Conservation (phyloP, 768 basidiomycete genomes). For the Agrocybe praecox region DNA sequence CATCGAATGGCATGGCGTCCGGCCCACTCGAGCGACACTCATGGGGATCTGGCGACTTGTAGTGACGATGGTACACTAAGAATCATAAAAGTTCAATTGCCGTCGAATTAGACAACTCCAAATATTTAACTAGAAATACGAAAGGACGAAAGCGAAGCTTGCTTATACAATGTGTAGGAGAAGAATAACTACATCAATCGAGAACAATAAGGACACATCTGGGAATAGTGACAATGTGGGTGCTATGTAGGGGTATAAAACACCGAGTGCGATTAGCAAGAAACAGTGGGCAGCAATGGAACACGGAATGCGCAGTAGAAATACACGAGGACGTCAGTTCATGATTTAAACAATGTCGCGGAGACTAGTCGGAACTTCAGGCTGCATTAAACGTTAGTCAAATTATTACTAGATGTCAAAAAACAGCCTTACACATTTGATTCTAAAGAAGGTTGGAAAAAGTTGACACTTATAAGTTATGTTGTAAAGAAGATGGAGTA, state of each 20-base stretch:
- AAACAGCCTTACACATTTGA: constrained; percentile 78
- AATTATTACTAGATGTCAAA: constrained; percentile 10
- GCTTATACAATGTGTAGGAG: constrained; percentile 72
- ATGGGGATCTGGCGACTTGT: constrained; percentile 74
- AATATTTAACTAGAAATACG: constrained; percentile 39
- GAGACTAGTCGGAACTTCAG: constrained; percentile 89
- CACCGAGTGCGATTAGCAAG: constrained; percentile 54
- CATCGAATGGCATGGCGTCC: constrained; percentile 84
- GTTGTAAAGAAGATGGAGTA: neutral
- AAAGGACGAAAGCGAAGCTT: constrained; percentile 38
- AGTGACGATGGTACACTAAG: constrained; percentile 93
- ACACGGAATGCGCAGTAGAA: constrained; percentile 61
- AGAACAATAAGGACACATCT: constrained; percentile 69
- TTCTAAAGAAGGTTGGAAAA: too few relatives aligned
- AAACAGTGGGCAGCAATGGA: constrained; percentile 39
- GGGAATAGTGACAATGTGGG: constrained; percentile 30
- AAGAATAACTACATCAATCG: constrained; percentile 42
- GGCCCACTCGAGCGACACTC: constrained; percentile 22
- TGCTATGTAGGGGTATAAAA: constrained; percentile 73
- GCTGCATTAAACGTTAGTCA: constrained; percentile 47
- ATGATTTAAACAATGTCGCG: constrained; percentile 81
- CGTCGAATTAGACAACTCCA: constrained; percentile 50
- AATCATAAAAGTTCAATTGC: constrained; percentile 63
- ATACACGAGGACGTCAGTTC: constrained; percentile 71
- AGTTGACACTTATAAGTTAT: too few relatives aligned